phyloP scores from a whole-genome alignment of 768 basidiomycete species.

The Piloderma croceum region DNA sequence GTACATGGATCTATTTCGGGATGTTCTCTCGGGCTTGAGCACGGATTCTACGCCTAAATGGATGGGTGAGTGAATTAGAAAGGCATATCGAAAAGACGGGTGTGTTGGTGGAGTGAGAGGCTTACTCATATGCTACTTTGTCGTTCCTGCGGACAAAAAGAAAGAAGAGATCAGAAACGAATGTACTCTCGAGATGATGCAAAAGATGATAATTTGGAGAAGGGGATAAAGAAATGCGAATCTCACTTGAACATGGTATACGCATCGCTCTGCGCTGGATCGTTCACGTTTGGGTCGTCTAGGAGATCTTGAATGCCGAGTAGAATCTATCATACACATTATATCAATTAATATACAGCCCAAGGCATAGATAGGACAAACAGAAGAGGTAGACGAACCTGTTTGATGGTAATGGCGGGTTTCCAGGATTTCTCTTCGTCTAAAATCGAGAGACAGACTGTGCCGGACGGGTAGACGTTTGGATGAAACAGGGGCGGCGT shows the following conservation, averaged over 20 bases:
- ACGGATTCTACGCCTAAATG: slow-evolving; percentile 64
- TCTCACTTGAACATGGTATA: slow-evolving; percentile 99
- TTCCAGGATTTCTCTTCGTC: slow-evolving; percentile 99
- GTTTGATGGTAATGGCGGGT: slow-evolving; percentile 97
- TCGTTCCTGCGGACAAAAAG: slow-evolving; percentile 63
- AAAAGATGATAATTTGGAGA: not conserved
- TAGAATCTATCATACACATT: slow-evolving; percentile 57
- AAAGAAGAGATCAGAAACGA: slow-evolving; percentile 8
- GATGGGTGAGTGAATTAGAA: slow-evolving; percentile 3
- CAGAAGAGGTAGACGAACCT: slow-evolving; percentile 55
- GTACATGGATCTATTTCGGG: slow-evolving; percentile 77
- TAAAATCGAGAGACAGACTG: slow-evolving; percentile 94
- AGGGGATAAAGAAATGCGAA: slow-evolving; percentile 27
- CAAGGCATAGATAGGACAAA: not conserved
- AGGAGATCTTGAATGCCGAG: slow-evolving; percentile 94
- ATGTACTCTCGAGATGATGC: not conserved
- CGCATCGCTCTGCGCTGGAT: slow-evolving; percentile 97
- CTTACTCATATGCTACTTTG: slow-evolving; percentile 87
- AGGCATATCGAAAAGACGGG: not conserved
- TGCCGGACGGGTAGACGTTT: slow-evolving; percentile 98
- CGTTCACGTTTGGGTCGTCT: slow-evolving; percentile 92
- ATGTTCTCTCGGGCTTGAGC: slow-evolving; percentile 86
- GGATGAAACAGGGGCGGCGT: slow-evolving; percentile 93
- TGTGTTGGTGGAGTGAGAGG: slow-evolving; percentile 9
- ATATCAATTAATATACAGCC: not conserved